A percentile compares a stretch with the other conserved stretches of the same genome.
phyloP scores from a whole-genome alignment of 495 filamentous ascomycete species.

The Bombardia bombarda region DNA sequence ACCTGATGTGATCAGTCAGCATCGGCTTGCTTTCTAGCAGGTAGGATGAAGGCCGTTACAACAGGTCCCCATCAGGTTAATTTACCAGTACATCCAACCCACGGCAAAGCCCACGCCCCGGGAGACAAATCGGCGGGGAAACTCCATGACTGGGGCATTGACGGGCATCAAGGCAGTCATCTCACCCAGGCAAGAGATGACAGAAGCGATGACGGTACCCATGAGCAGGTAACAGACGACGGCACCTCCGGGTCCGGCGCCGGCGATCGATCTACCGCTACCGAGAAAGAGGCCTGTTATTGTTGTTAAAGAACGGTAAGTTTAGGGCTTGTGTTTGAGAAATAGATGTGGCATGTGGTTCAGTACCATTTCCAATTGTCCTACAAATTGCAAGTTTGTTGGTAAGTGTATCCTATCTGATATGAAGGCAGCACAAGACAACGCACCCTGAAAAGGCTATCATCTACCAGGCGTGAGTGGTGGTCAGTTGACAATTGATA shows the following conservation, averaged over 20 bases:
- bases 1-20: constrained; percentile 19
- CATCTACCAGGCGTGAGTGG: too few species aligned
- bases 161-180: constrained; percentile 47
- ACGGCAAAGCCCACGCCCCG: constrained; percentile 40
- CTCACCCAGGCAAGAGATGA: constrained; percentile 42
- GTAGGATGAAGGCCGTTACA: not conserved
- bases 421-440: constrained; percentile 3
- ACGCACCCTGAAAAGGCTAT: constrained; percentile 33
- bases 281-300: constrained; percentile 28
- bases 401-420: too few species aligned
- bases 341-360: not conserved
- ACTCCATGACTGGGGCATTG: constrained; percentile 43
- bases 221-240: constrained; percentile 35
- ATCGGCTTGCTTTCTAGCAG: too few species aligned
- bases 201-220: constrained; percentile 42
- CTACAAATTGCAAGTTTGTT: too few species aligned
- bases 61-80: too few species aligned
- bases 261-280: constrained; percentile 25
- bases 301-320: not conserved
- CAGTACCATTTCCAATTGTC: constrained; percentile 30
- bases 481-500: too few species aligned
- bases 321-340: not conserved
- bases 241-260: constrained; percentile 29
- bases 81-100: constrained; percentile 51
- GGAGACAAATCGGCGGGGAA: constrained; percentile 40